phyloP scores from a whole-genome alignment of 306 rosid species.

The Acmispon strigosus region DNA sequence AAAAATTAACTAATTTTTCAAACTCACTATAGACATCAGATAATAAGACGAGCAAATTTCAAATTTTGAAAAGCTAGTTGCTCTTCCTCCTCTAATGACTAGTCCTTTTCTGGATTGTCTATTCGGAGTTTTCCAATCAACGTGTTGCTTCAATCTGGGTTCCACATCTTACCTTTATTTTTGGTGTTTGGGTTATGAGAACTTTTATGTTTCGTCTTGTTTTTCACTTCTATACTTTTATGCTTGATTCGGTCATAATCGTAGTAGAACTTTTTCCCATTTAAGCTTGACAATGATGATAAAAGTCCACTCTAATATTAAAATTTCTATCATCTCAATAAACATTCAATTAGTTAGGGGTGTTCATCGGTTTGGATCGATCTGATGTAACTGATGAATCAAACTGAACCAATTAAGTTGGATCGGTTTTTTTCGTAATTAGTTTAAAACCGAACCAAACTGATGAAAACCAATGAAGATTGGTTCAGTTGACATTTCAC shows the following conservation, averaged over 20 bases:
- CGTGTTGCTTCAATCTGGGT: background rate
- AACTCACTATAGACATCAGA: too few relatives aligned
- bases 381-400: too few relatives aligned
- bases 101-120: background rate
- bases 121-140: background rate
- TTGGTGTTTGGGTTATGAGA: background rate
- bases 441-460: too few relatives aligned
- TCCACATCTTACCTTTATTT: background rate
- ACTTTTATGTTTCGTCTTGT: background rate
- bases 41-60: background rate
- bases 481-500: too few relatives aligned
- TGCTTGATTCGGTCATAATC: background rate
- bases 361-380: too few relatives aligned
- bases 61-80: background rate
- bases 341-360: background rate
- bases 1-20: too few relatives aligned
- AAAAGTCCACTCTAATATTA: background rate
- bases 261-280: background rate
- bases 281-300: background rate
- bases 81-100: too few relatives aligned
- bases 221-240: background rate
- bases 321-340: background rate
- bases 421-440: too few relatives aligned
- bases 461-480: too few relatives aligned
- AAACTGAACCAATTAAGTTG: too few relatives aligned